phyloP scores from a whole-genome alignment of 129 eudicot species.

The Centaurea solstitialis region DNA sequence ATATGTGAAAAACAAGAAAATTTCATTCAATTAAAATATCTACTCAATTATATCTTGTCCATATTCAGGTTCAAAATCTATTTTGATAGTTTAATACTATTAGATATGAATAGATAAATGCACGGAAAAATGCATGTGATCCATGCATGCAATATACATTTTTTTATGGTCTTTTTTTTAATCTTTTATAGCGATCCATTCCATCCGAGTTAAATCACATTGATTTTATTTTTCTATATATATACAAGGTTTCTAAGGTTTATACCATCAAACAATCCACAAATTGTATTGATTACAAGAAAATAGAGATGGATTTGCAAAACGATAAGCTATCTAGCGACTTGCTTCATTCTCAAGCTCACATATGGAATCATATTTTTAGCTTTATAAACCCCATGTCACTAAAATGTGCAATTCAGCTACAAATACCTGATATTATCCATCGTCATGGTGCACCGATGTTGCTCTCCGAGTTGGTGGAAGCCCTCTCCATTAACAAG shows the following conservation, averaged over 20 bases:
- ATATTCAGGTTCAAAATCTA: too few species aligned
- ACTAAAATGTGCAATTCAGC: slow-evolving; percentile 52
- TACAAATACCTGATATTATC: slow-evolving; percentile 52
- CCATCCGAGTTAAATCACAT: not conserved
- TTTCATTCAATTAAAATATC: too few species aligned
- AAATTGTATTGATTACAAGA: not conserved
- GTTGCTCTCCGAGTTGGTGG: slow-evolving; percentile 38
- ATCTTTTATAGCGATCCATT: too few species aligned
- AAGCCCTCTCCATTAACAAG: slow-evolving; percentile 35
- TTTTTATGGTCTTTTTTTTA: too few species aligned
- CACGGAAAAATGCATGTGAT: too few species aligned
- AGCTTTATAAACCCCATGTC: slow-evolving; percentile 55
- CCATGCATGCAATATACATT: too few species aligned
- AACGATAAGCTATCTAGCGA: slow-evolving; percentile 14
- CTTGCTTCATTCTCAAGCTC: slow-evolving; percentile 53
- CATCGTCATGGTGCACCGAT: slow-evolving; percentile 46
- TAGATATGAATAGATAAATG: too few species aligned
- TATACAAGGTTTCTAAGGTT: not conserved
- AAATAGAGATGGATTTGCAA: slow-evolving; percentile 6
- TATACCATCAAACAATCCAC: not conserved
- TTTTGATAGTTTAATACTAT: too few species aligned
- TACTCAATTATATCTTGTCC: too few species aligned
- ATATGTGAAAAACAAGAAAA: too few species aligned
- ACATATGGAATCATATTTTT: slow-evolving; percentile 50
- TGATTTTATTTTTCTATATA: not conserved